A percentile compares a stretch with the other conserved stretches of the same genome.
These are phyloP conservation scores for Fusarium hainanense DNA, from an alignment of 2,329 filamentous ascomycete genomes.

Conservation along the genomic window DNA sequence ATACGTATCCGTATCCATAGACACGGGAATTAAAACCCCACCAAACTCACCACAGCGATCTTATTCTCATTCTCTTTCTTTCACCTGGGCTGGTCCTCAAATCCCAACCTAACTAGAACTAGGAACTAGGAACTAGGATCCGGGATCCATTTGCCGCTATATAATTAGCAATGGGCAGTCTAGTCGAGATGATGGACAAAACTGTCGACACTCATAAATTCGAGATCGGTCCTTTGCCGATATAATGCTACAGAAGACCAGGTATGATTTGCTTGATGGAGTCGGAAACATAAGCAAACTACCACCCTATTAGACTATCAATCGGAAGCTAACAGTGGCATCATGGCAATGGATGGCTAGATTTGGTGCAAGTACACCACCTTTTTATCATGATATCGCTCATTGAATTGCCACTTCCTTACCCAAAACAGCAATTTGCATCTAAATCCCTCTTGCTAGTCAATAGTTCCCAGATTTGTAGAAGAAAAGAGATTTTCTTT, in stretches of 20 bases:
- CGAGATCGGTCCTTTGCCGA: slow-evolving; percentile 29
- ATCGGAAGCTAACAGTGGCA: slow-evolving; percentile 9
- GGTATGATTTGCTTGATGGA: slow-evolving; percentile 8
- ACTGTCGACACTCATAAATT: slow-evolving; percentile 1
- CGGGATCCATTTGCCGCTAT: slow-evolving; percentile 22
- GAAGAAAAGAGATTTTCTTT: neutral
- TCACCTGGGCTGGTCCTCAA: slow-evolving; percentile 41
- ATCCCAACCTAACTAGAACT: slow-evolving; percentile 30
- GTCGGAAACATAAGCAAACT: slow-evolving; percentile 12
- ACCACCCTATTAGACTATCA: neutral
- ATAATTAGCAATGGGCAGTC: slow-evolving; percentile 21
- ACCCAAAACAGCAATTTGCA: slow-evolving; percentile 7
- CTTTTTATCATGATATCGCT: slow-evolving; percentile 34
- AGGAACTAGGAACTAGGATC: slow-evolving; percentile 29
- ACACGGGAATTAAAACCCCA: slow-evolving; percentile 40
- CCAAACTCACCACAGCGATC: slow-evolving; percentile 37
- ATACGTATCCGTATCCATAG: slow-evolving; percentile 10
- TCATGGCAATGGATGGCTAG: slow-evolving; percentile 16
- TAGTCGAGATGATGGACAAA: slow-evolving; percentile 4
- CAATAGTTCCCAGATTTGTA: neutral
- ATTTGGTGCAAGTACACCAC: slow-evolving; percentile 13
- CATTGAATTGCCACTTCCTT: slow-evolving; percentile 1
- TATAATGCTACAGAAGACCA: slow-evolving; percentile 9
- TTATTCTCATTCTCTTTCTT: slow-evolving; percentile 6
- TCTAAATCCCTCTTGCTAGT: slow-evolving; percentile 1